phyloP scores from a whole-genome alignment of 1,139 yeast species.

The Hanseniaspora sp. region DNA sequence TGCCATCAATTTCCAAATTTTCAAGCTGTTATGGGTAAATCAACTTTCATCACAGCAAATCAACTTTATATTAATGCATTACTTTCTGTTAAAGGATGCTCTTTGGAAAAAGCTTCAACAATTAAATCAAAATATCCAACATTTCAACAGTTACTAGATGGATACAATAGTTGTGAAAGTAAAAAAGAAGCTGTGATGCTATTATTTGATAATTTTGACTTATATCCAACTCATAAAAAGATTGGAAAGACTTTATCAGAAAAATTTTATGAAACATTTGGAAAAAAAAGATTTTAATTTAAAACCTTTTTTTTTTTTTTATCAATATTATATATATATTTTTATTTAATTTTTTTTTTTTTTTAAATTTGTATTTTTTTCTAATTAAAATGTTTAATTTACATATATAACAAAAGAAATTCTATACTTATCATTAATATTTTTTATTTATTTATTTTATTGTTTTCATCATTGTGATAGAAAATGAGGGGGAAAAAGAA shows the following conservation, averaged over 20 bases:
- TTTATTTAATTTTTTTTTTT: neutral
- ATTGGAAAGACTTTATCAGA: constrained; percentile 51
- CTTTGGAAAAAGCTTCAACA: constrained; percentile 71
- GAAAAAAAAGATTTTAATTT: constrained; percentile 23
- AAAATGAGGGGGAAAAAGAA: neutral
- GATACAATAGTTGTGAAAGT: constrained; percentile 31
- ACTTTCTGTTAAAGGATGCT: constrained; percentile 67
- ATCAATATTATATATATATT: neutral
- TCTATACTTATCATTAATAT: neutral
- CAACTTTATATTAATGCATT: constrained; percentile 70
- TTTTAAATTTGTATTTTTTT: neutral
- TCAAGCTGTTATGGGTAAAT: constrained; percentile 59
- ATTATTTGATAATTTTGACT: constrained; percentile 37
- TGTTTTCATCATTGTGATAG: neutral
- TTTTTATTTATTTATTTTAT: neutral
- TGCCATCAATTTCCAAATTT: constrained; percentile 59
- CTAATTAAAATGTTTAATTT: neutral
- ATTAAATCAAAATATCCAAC: constrained; percentile 42
- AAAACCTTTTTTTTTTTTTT: neutral
- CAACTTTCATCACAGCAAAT: constrained; percentile 57
- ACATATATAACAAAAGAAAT: constrained; percentile 1
- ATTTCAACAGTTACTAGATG: constrained; percentile 27
- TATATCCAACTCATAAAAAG: constrained; percentile 50
- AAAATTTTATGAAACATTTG: constrained; percentile 55
- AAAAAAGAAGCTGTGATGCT: constrained; percentile 35